These are phyloP conservation scores for Calonectria crousiana DNA, from an alignment of 2,329 filamentous ascomycete species.

Conservation along the genomic window DNA sequence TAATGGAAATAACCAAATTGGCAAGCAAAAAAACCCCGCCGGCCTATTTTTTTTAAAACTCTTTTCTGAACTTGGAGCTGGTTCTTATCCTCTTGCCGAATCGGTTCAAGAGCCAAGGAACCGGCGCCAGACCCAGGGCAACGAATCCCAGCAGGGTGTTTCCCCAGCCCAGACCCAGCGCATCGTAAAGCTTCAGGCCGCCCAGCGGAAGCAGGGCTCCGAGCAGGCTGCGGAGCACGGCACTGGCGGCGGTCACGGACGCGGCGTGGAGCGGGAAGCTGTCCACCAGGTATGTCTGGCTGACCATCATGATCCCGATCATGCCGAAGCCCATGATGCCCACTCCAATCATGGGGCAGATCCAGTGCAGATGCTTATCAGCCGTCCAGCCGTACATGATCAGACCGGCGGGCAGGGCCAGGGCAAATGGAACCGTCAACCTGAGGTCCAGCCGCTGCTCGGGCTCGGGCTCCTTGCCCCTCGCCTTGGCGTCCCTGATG, in stretches of 20 bases:
- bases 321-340: constrained; percentile 57
- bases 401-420: constrained; percentile 32
- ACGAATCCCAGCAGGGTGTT: constrained; percentile 56
- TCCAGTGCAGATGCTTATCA: constrained; percentile 33
- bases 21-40: background rate
- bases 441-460: constrained; percentile 34
- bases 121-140: constrained; percentile 48
- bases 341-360: constrained; percentile 48
- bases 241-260: constrained; percentile 38
- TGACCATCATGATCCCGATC: constrained; percentile 57
- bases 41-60: background rate
- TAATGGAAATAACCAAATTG: background rate
- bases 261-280: constrained; percentile 39
- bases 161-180: constrained; percentile 56
- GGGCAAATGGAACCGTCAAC: constrained; percentile 30
- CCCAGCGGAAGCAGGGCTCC: constrained; percentile 54
- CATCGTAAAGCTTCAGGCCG: constrained; percentile 52
- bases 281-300: constrained; percentile 54
- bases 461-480: constrained; percentile 19
- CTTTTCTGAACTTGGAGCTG: constrained; percentile 8
- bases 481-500: constrained; percentile 21
- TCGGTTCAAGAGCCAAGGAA: constrained; percentile 38
- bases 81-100: constrained; percentile 14
- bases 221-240: constrained; percentile 45
- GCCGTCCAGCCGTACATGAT: constrained; percentile 41